phyloP scores from a whole-genome alignment of 2,329 filamentous ascomycete species.

The Cladosporium sp. region DNA sequence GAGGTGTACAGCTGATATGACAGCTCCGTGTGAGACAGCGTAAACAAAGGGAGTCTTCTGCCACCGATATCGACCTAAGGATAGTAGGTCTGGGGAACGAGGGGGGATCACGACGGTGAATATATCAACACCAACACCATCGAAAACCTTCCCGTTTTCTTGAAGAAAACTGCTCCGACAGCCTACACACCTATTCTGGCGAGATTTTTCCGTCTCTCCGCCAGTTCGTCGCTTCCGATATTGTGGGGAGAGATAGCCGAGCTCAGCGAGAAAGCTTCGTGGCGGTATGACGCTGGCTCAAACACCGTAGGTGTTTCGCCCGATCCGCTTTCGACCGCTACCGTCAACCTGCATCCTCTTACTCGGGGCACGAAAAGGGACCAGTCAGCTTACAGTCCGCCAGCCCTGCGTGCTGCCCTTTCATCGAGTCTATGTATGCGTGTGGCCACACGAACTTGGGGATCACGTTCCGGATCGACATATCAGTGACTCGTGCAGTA shows the following conservation, averaged over 20 bases:
- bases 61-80: background rate
- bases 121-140: constrained; percentile 9
- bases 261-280: background rate
- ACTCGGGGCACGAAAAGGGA: background rate
- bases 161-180: constrained; percentile 11
- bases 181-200: background rate
- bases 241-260: background rate
- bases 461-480: constrained; percentile 7
- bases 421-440: background rate
- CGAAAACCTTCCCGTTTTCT: constrained; percentile 4
- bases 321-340: background rate
- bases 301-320: background rate
- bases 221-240: background rate
- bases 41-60: constrained; percentile 19
- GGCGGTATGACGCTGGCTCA: background rate
- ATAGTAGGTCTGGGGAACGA: constrained; percentile 7
- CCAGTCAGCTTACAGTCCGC: background rate
- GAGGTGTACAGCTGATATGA: constrained; percentile 18
- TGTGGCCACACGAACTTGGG: constrained; percentile 6
- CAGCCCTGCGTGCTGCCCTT: background rate
- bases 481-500: background rate
- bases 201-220: constrained; percentile 1
- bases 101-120: constrained; percentile 2
- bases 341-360: background rate
- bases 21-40: constrained; percentile 18